These are phyloP conservation scores for Saitozyma sp. DNA, from an alignment of 768 basidiomycete genomes.

Conservation along the genomic window DNA sequence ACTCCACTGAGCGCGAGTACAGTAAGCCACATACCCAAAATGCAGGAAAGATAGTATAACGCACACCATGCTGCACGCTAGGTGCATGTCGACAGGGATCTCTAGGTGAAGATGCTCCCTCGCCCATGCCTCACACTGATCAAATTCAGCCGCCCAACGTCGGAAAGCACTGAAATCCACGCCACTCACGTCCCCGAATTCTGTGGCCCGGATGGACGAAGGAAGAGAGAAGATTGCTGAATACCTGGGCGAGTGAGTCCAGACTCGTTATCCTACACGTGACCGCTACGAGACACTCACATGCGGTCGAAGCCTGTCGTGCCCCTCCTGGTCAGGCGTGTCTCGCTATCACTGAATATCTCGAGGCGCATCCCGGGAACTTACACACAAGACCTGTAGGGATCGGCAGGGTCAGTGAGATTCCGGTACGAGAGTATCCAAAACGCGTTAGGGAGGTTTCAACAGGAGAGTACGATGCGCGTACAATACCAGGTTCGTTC, in stretches of 20 bases:
- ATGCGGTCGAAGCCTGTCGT: conserved; percentile 11
- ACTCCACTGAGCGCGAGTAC: too few relatives aligned
- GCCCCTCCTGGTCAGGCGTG: not conserved
- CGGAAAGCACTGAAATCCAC: not conserved
- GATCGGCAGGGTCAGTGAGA: not conserved
- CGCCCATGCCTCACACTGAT: conserved; percentile 14
- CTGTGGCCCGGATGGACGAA: conserved; percentile 2
- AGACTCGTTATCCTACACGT: too few relatives aligned
- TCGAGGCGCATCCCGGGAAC: not conserved
- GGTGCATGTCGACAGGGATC: conserved; percentile 12
- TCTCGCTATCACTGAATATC: not conserved
- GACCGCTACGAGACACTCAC: not conserved
- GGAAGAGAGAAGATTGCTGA: conserved; percentile 16
- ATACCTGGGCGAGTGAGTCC: conserved; percentile 8
- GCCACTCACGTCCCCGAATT: conserved; percentile 11
- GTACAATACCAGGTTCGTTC: conserved; percentile 22
- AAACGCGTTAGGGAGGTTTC: too few relatives aligned
- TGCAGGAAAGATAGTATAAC: not conserved
- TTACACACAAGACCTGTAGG: conserved; percentile 6
- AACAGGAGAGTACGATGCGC: not conserved
- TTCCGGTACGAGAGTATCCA: too few relatives aligned
- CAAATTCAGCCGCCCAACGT: not conserved
- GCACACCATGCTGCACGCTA: conserved; percentile 18
- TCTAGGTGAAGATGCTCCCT: conserved; percentile 13
- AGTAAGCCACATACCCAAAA: too few relatives aligned